Conservation (phyloP, 257 asterid genomes). For the Solanum clarkiae region DNA sequence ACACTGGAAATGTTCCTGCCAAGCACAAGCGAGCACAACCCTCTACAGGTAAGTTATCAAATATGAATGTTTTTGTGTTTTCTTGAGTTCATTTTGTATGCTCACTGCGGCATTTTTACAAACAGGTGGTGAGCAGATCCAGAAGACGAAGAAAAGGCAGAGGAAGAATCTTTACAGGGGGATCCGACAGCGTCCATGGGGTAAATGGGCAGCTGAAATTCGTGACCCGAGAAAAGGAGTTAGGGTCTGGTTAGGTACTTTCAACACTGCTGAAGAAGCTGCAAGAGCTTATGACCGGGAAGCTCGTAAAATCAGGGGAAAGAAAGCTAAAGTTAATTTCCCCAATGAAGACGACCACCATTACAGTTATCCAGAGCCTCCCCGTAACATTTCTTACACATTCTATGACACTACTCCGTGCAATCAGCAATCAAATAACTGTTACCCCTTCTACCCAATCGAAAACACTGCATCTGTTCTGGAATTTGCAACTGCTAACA, state of each 20-base stretch:
- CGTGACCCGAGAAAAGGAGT: slow-evolving; percentile 93
- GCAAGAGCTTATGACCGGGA: slow-evolving; percentile 82
- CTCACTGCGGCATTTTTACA: neutral
- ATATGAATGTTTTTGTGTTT: neutral
- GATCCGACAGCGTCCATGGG: slow-evolving; percentile 89
- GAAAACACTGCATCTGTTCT: neutral
- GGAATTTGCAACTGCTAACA: neutral
- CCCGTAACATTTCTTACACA: neutral
- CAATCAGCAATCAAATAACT: neutral
- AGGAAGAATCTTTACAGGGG: slow-evolving; percentile 75
- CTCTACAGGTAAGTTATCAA: slow-evolving; percentile 19
- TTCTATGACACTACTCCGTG: neutral
- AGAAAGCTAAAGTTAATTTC: slow-evolving; percentile 75
- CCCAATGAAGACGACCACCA: slow-evolving; percentile 33
- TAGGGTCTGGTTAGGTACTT: slow-evolving; percentile 88
- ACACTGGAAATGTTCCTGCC: neutral
- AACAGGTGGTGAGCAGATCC: slow-evolving; percentile 24
- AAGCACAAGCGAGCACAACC: slow-evolving; percentile 26
- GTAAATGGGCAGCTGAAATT: slow-evolving; percentile 96
- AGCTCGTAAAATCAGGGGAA: slow-evolving; percentile 79
- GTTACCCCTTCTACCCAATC: neutral
- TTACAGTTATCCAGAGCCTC: neutral
- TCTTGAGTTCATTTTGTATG: neutral
- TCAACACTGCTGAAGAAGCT: slow-evolving; percentile 80
- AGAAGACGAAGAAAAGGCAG: slow-evolving; percentile 29